A percentile compares a stretch with the other conserved stretches of the same genome.
phyloP scores from a whole-genome alignment of 768 basidiomycete genomes.

The Trametes coccinea region DNA sequence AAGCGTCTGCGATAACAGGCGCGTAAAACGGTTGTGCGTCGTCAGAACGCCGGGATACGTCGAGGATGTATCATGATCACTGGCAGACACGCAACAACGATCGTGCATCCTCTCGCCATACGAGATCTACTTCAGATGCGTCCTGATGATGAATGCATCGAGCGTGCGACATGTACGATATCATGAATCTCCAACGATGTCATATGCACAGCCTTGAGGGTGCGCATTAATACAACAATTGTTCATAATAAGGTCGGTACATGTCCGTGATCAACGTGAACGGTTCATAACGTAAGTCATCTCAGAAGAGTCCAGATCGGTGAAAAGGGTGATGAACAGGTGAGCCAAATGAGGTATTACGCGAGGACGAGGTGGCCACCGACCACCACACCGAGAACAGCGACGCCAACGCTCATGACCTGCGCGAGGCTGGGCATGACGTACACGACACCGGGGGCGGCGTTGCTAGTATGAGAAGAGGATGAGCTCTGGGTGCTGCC shows the following conservation, averaged over 20 bases:
- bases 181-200: no score
- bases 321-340: neutral
- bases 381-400: slow-evolving; percentile 4
- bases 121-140: no score
- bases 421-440: neutral
- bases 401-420: slow-evolving; percentile 6
- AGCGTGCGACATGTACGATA: no score
- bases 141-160: no score
- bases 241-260: neutral
- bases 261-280: neutral
- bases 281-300: neutral
- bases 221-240: neutral
- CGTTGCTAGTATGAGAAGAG: slow-evolving; percentile 6
- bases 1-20: no score
- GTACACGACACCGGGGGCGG: neutral
- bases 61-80: no score
- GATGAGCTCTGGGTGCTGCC: slow-evolving; percentile 2
- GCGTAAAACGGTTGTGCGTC: no score
- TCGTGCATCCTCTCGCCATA: no score
- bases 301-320: neutral
- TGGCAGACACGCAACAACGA: no score
- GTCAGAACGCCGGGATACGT: no score
- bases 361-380: neutral
- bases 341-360: neutral
- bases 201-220: no score